Percentiles rank a stretch among this genome's conserved stretches.
These are phyloP conservation scores for Exophiala bonariae DNA, from an alignment of 2,329 filamentous ascomycete species.

Conservation along the genomic window DNA sequence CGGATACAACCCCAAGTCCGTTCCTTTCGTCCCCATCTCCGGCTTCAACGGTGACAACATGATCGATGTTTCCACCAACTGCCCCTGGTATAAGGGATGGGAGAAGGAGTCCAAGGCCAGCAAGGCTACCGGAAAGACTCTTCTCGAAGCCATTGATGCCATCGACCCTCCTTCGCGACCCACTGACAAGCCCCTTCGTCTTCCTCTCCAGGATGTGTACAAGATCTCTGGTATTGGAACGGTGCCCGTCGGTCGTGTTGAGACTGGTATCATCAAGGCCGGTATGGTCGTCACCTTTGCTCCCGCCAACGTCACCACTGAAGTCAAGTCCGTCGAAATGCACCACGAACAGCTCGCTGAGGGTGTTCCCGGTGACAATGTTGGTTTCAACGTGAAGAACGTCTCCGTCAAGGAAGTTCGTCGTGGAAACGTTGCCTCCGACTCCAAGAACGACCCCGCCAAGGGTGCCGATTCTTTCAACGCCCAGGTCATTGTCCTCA, in stretches of 20 bases:
- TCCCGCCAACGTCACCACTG: conserved; percentile 98
- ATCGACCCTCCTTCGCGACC: conserved; percentile 92
- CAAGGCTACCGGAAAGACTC: conserved; percentile 91
- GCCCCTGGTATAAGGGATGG: conserved; percentile 99
- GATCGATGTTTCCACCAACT: conserved; percentile 85
- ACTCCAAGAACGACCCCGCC: conserved; percentile 99
- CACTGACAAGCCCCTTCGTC: conserved; percentile 98
- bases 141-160: conserved; percentile 97
- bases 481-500: conserved; percentile 99
- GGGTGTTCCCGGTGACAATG: conserved; percentile 99
- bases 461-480: conserved; percentile 89
- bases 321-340: conserved; percentile 99
- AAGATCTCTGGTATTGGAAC: conserved; percentile 99
- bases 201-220: conserved; percentile 99
- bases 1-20: conserved; percentile 99
- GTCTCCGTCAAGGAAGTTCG: conserved; percentile 99
- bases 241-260: conserved; percentile 99
- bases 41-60: conserved; percentile 99
- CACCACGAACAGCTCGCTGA: conserved; percentile 98
- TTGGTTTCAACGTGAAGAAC: conserved; percentile 99
- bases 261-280: conserved; percentile 93
- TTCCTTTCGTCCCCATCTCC: conserved; percentile 99
- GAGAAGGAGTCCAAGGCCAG: conserved; percentile 93
- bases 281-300: conserved; percentile 92
- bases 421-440: conserved; percentile 99